These are phyloP conservation scores for Sporisorium exsertum DNA, from an alignment of 1,284 basidiomycete genomes.

Conservation along the genomic window DNA sequence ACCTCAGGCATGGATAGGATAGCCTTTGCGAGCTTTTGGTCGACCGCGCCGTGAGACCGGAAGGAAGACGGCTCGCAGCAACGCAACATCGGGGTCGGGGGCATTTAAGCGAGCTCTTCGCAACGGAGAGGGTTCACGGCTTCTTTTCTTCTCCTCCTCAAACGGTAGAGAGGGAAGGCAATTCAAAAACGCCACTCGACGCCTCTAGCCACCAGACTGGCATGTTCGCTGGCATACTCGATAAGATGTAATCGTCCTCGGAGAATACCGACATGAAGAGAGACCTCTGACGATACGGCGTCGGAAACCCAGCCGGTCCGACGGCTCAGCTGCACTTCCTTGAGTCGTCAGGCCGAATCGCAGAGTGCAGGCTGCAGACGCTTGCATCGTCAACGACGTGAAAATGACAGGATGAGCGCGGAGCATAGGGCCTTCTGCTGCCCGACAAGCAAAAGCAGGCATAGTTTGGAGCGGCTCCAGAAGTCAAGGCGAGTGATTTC, in stretches of 20 bases:
- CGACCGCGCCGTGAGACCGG: not conserved
- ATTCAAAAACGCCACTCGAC: not conserved
- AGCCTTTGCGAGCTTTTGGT: not conserved
- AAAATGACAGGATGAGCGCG: too few species aligned
- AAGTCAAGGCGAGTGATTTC: too few species aligned
- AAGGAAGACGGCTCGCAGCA: not conserved
- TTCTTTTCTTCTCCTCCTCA: not conserved
- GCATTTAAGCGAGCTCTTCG: not conserved
- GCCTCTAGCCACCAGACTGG: not conserved
- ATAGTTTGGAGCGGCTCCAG: not conserved
- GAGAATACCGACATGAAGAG: too few species aligned
- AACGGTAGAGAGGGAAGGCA: not conserved
- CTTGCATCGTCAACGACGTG: too few species aligned
- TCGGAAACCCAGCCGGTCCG: not conserved
- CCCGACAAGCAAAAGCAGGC: too few species aligned
- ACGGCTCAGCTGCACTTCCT: not conserved
- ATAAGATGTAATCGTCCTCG: too few species aligned
- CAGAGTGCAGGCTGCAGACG: too few species aligned
- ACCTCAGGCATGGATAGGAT: not conserved
- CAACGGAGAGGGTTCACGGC: not conserved
- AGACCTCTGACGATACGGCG: too few species aligned
- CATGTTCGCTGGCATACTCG: too few species aligned
- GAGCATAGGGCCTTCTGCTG: not conserved
- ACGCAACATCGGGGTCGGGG: too few species aligned
- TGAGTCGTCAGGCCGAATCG: too few species aligned